Base-by-base conservation (phyloP, 202 grass and related monocot genomes). In the Schoenoplectus tabernaemontani region DNA sequence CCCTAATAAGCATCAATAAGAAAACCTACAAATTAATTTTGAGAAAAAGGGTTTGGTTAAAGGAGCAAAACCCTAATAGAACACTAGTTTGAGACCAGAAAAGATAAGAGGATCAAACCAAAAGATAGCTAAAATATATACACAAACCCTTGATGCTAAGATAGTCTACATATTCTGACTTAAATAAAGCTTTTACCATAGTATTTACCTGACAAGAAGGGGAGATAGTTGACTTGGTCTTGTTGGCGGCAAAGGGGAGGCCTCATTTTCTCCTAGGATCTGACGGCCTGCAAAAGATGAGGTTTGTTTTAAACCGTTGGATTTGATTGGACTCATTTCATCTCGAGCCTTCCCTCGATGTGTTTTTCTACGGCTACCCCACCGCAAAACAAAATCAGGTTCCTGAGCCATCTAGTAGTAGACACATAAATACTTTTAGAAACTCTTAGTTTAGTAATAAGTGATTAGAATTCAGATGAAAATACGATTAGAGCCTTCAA, bases 361-460 rank as follows among this genome's bases (percentile, higher is more conserved):
- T 20, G 93, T 88, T 72, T 88, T 88, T 82, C 89, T 99, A 60
- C 92, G 88, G 71, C 78, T 92, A 32, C 96, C 91, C 96, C 96
- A 99, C 83, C 89, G 78, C 57, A 91, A 65, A 82, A 88, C 88
- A 43, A 85, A 83, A 74, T 92, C 89, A 16, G 91, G 86, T 64
- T 90, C 90, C 60, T 82, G 83, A 48, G 90, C 93, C 93, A 96
- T 96, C 72, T 66, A 22, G 41, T 57, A 65, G 53, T 0, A 74
- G 13, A 15, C 51, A 57, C 48, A 57, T 57, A 16, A 57, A 20
- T 19, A 26, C 10, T 60, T 23, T 26, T 33, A 65, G 15, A 85
- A 26, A 81, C 32, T 17, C 30, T 13, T 16, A 65, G 0, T 20
- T 43, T 48, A 20, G 33, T 53, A 56, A 84, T 44, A 69, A n/a